Percentiles rank a stretch among this genome's conserved stretches.
Evolutionary conservation across 2,329 filamentous ascomycete species (phyloP).

Genomic region (Trichophyton schoenleinii): DNA sequence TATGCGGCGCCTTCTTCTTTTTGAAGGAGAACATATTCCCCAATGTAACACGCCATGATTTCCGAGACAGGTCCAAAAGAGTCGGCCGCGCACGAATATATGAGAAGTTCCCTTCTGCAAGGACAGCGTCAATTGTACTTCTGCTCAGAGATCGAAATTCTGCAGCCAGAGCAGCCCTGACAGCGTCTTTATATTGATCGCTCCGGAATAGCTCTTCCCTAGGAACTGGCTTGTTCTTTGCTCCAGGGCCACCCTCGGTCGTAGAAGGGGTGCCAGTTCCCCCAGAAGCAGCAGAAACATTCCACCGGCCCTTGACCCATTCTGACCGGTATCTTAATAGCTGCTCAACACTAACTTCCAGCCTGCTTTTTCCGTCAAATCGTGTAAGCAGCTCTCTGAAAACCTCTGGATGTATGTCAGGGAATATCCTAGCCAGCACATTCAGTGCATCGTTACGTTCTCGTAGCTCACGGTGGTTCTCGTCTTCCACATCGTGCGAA

Average conservation of each 20-base stretch:
- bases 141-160: slow-evolving; percentile 34
- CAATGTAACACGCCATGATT: slow-evolving; percentile 35
- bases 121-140: slow-evolving; percentile 35
- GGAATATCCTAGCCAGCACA: slow-evolving; percentile 32
- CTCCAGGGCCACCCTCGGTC: slow-evolving; percentile 5
- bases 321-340: slow-evolving; percentile 34
- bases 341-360: slow-evolving; percentile 37
- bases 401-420: slow-evolving; percentile 36
- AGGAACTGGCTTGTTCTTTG: slow-evolving; percentile 20
- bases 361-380: slow-evolving; percentile 36
- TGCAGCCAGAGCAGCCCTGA: slow-evolving; percentile 26
- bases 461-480: slow-evolving; percentile 25
- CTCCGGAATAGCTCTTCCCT: slow-evolving; percentile 34
- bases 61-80: slow-evolving; percentile 31
- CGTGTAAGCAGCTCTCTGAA: slow-evolving; percentile 36
- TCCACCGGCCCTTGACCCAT: slow-evolving; percentile 38
- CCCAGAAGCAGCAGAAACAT: slow-evolving; percentile 17
- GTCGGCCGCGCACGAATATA: slow-evolving; percentile 33
- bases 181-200: slow-evolving; percentile 31
- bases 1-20: slow-evolving; percentile 28
- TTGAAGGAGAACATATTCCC: slow-evolving; percentile 33
- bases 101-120: slow-evolving; percentile 37
- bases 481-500: slow-evolving; percentile 16
- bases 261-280: slow-evolving; percentile 3
- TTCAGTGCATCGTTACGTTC: slow-evolving; percentile 33